Base-by-base conservation (phyloP, 306 rosid genomes). In the Citrullus mucosospermus region DNA sequence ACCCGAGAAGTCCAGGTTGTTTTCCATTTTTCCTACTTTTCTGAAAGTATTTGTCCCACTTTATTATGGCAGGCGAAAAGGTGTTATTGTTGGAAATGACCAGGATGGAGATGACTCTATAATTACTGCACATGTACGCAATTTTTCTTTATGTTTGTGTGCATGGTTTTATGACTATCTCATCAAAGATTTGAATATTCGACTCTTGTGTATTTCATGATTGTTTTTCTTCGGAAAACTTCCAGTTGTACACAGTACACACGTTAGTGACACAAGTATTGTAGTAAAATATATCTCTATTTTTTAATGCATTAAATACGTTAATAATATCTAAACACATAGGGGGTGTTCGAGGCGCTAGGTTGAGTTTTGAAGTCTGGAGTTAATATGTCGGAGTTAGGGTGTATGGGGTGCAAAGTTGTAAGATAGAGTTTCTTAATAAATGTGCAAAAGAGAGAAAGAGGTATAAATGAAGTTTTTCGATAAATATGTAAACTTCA, bases 21-120 rank as follows among this genome's bases (percentile, higher is more conserved):
- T 69, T 76, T 69, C 80, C 79, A 56, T 73, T 18, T 65, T 75
- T 76, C 18, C 14, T 84, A 11, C 76, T 75, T 32, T 16, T 15
- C 46, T 48, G 56, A 79, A 51, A 51, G 14, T 17, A n/a, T 78
- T 28, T 78, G 75, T 20, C 4, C 73, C 59, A 6, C 73, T 56
- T 44, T 80, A 28, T 18, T 68, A 17, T 84, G 80, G 74, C 56
- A 95, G 99, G 97, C 86, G 99, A 77, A 95, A 95, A 83, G 99
- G 97, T 81, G 75, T 91, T 48, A 95, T 95, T 75, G 92, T 95
- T 67, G 99, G 99, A 82, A 95, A 95, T 83, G 99, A 95, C 80
- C 99, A 95, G 85, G 99, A 95, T 8, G 99, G 99, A 63, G 99
- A 95, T 79, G 99, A 95, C 81, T 95, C 99, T 61, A 85, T 92